These are phyloP conservation scores for Thermoascus crustaceus DNA, from an alignment of 2,329 filamentous ascomycete genomes.

Conservation along the genomic window DNA sequence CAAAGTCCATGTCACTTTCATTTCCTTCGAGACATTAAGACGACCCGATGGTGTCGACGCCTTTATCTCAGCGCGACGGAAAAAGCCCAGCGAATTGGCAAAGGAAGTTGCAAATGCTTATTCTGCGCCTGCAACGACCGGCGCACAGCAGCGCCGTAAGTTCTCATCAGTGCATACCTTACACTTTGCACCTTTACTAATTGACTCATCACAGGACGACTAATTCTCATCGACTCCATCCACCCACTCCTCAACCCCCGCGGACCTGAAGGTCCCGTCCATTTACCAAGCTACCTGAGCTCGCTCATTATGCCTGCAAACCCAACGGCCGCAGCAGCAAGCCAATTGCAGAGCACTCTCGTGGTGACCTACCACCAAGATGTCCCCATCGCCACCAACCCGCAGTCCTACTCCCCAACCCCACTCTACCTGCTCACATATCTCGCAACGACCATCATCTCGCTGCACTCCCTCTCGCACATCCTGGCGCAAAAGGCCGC, in stretches of 20 bases:
- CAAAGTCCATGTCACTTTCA: slow-evolving; percentile 62
- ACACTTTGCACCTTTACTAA: too few species aligned
- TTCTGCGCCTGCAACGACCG: slow-evolving; percentile 12
- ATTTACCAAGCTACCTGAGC: slow-evolving; percentile 61
- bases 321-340: slow-evolving; percentile 10
- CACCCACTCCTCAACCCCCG: slow-evolving; percentile 49
- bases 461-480: slow-evolving; percentile 64
- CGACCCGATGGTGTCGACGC: slow-evolving; percentile 57
- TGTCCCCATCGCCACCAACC: slow-evolving; percentile 49
- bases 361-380: slow-evolving; percentile 78
- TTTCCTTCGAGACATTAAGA: slow-evolving; percentile 68
- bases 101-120: slow-evolving; percentile 48
- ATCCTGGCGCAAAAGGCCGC: slow-evolving; percentile 68
- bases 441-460: slow-evolving; percentile 80
- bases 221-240: slow-evolving; percentile 74
- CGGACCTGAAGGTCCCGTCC: slow-evolving; percentile 42
- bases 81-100: slow-evolving; percentile 48
- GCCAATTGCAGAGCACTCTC: slow-evolving; percentile 51
- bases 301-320: slow-evolving; percentile 53
- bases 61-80: slow-evolving; percentile 58
- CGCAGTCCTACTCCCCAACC: slow-evolving; percentile 47
- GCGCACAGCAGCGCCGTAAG: slow-evolving; percentile 21
- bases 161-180: slow-evolving; percentile 4
- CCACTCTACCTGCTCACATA: slow-evolving; percentile 68
- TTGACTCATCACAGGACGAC: slow-evolving; percentile 47